These are phyloP conservation scores for Claviceps sorghi DNA, from an alignment of 2,329 filamentous ascomycete species.

Conservation along the genomic window DNA sequence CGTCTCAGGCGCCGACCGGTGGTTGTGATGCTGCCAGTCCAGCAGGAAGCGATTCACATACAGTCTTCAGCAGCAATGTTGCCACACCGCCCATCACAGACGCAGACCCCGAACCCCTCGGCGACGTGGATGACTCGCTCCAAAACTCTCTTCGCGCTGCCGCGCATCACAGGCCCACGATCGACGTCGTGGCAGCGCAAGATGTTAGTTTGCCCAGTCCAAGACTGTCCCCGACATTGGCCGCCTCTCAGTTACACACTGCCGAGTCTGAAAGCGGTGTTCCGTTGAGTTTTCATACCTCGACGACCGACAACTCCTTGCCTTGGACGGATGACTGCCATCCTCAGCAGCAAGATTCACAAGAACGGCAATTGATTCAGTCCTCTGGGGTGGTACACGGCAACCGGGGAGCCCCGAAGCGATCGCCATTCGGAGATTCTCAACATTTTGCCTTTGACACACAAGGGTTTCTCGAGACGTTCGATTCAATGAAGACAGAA, in stretches of 20 bases:
- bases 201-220: slow-evolving; percentile 92
- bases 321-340: slow-evolving; percentile 29
- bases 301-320: slow-evolving; percentile 13
- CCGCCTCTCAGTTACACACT: slow-evolving; percentile 44
- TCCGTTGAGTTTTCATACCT: slow-evolving; percentile 18
- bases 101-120: slow-evolving; percentile 49
- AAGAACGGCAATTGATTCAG: slow-evolving; percentile 8
- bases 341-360: slow-evolving; percentile 16
- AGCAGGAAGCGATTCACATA: slow-evolving; percentile 39
- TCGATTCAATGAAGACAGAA: slow-evolving; percentile 78
- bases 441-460: slow-evolving; percentile 47
- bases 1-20: slow-evolving; percentile 20
- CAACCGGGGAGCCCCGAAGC: slow-evolving; percentile 8
- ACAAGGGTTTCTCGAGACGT: slow-evolving; percentile 74
- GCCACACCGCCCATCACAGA: slow-evolving; percentile 66
- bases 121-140: slow-evolving; percentile 34
- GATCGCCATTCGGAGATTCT: neutral
- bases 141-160: slow-evolving; percentile 31
- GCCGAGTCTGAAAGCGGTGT: slow-evolving; percentile 31
- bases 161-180: slow-evolving; percentile 34
- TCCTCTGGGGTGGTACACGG: slow-evolving; percentile 6
- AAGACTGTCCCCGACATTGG: slow-evolving; percentile 80
- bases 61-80: slow-evolving; percentile 47
- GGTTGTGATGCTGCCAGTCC: slow-evolving; percentile 36
- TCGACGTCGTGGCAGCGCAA: slow-evolving; percentile 60